These are phyloP conservation scores for Leccinum arenicola DNA, from an alignment of 768 basidiomycete species.

Conservation along the genomic window DNA sequence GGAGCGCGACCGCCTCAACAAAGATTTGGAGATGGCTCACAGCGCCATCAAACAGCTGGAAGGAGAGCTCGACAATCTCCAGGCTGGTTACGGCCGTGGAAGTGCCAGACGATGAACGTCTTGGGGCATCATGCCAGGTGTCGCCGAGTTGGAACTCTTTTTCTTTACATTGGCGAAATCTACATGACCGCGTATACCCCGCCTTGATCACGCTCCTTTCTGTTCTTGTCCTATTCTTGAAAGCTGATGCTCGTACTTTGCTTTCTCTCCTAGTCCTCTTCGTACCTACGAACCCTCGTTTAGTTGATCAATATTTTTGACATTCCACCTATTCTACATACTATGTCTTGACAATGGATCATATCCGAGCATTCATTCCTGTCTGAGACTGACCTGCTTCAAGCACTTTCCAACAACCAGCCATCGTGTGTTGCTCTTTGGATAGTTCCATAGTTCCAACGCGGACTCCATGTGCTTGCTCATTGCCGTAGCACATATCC, in stretches of 20 bases:
- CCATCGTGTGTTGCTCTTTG: not conserved
- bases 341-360: conserved; percentile 14
- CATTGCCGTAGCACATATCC: no score
- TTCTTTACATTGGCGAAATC: conserved; percentile 7
- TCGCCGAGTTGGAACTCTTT: conserved; percentile 5
- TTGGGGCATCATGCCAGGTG: not conserved
- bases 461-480: not conserved
- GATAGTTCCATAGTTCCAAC: not conserved
- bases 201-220: conserved; percentile 17
- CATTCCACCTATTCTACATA: conserved; percentile 15
- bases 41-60: conserved; percentile 90
- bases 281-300: conserved; percentile 24
- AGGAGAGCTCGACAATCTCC: conserved; percentile 84
- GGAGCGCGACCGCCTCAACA: conserved; percentile 98
- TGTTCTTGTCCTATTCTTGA: conserved; percentile 8
- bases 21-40: conserved; percentile 93
- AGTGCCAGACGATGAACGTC: conserved; percentile 30
- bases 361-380: not conserved
- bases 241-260: conserved; percentile 5
- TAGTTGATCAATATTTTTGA: conserved; percentile 15
- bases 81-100: conserved; percentile 80
- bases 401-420: not conserved
- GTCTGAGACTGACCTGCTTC: not conserved
- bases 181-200: conserved; percentile 26
- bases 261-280: conserved; percentile 1